These are phyloP conservation scores for Pythium coloratum DNA, from an alignment of 352 stramenopile genomes.

Conservation along the genomic window DNA sequence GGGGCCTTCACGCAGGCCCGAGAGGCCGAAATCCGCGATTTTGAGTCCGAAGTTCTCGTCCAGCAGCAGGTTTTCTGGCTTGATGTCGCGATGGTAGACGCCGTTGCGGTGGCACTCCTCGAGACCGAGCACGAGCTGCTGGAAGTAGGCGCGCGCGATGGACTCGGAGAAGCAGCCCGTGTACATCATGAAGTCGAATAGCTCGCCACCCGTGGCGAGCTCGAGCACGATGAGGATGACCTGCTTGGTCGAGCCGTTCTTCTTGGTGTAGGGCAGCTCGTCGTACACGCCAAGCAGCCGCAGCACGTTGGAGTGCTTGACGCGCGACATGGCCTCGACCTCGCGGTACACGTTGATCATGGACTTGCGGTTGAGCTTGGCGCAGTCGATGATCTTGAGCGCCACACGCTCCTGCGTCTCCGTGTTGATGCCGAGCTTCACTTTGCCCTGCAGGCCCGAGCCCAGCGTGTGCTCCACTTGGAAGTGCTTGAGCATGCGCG, in stretches of 20 bases:
- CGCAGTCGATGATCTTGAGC: constrained; percentile 90
- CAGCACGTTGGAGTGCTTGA: constrained; percentile 83
- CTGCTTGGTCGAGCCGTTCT: constrained; percentile 67
- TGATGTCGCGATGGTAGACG: constrained; percentile 93
- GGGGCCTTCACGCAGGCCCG: constrained; percentile 74
- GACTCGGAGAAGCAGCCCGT: constrained; percentile 88
- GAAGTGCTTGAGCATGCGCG: constrained; percentile 74
- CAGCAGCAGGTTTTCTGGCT: constrained; percentile 93
- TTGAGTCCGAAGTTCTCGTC: constrained; percentile 87
- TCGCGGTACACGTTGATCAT: constrained; percentile 88
- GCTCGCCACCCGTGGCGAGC: constrained; percentile 82
- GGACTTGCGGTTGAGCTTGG: constrained; percentile 77
- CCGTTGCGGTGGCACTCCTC: constrained; percentile 79
- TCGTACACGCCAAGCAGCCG: constrained; percentile 74
- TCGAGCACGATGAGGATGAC: constrained; percentile 91
- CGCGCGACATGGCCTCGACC: constrained; percentile 88
- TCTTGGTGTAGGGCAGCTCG: constrained; percentile 73
- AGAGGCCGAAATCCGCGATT: constrained; percentile 96
- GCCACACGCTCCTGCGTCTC: constrained; percentile 80
- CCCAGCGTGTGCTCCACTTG: constrained; percentile 80
- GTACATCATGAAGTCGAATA: constrained; percentile 94
- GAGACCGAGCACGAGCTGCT: constrained; percentile 80
- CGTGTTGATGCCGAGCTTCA: constrained; percentile 86
- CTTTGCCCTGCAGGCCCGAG: constrained; percentile 81
- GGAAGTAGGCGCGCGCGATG: constrained; percentile 87